Conservation (phyloP, 1,139 yeast species). For the Hyphopichia khmerensis region DNA sequence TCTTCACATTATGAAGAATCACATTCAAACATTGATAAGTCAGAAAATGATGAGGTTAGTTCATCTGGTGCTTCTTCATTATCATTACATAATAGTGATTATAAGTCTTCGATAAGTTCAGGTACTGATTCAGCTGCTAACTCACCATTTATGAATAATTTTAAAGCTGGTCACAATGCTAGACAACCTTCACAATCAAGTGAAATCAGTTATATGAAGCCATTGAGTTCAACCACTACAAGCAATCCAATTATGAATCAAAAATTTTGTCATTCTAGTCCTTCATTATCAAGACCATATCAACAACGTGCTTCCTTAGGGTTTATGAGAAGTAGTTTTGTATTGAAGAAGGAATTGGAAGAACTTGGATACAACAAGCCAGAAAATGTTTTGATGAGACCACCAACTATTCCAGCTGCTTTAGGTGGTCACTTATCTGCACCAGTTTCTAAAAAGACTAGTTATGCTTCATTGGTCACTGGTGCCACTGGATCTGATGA, state of each 20-base stretch:
- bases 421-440: not conserved
- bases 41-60: constrained; percentile 23
- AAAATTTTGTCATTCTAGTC: constrained; percentile 12
- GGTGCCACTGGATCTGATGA: constrained; percentile 7
- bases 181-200: constrained; percentile 12
- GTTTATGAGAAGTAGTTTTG: constrained; percentile 41
- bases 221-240: constrained; percentile 6
- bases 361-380: constrained; percentile 29
- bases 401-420: constrained; percentile 30
- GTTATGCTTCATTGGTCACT: not conserved
- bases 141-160: constrained; percentile 13
- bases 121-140: constrained; percentile 13
- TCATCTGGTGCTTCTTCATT: constrained; percentile 36
- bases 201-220: constrained; percentile 17
- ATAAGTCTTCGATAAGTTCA: constrained; percentile 25
- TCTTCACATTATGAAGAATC: constrained; percentile 16
- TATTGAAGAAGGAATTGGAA: constrained; percentile 35
- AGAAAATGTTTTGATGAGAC: constrained; percentile 29
- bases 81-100: constrained; percentile 43
- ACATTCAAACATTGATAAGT: constrained; percentile 10
- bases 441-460: not conserved
- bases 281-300: constrained; percentile 10
- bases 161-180: constrained; percentile 7
- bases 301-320: constrained; percentile 34
- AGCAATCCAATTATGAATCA: not conserved